Percentiles rank a stretch among this genome's conserved stretches.
These are phyloP conservation scores for Podosphaera xanthii DNA, from an alignment of 2,329 filamentous ascomycete species.

Conservation along the genomic window DNA sequence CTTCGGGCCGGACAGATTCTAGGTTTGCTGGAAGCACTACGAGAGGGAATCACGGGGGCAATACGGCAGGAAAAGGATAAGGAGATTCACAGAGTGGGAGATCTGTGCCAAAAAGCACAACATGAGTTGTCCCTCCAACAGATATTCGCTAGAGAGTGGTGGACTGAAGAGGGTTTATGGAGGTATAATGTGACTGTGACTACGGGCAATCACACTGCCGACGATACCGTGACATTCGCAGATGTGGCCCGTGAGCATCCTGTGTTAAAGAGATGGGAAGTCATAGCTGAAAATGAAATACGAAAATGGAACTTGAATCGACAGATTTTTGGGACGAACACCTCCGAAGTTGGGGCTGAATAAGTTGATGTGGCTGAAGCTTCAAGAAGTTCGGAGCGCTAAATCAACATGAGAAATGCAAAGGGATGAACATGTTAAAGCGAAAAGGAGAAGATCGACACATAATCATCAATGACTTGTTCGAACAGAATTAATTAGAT, in stretches of 20 bases:
- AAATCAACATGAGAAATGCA: no score
- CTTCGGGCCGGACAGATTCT: slow-evolving; percentile 49
- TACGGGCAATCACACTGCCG: slow-evolving; percentile 11
- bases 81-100: slow-evolving; percentile 11
- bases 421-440: no score
- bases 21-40: slow-evolving; percentile 54
- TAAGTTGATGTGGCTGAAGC: slow-evolving; percentile 2
- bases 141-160: slow-evolving; percentile 44
- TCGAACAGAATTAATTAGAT: no score
- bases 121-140: slow-evolving; percentile 35
- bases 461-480: no score
- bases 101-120: slow-evolving; percentile 26
- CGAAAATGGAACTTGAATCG: slow-evolving; percentile 19
- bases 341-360: not conserved
- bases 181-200: slow-evolving; percentile 30
- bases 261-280: slow-evolving; percentile 37
- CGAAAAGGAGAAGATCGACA: no score
- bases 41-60: slow-evolving; percentile 4
- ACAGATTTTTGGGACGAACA: slow-evolving; percentile 5
- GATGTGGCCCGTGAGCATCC: slow-evolving; percentile 48
- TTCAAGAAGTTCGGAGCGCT: not conserved
- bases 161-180: slow-evolving; percentile 50
- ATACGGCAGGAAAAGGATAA: not conserved
- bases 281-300: slow-evolving; percentile 21
- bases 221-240: slow-evolving; percentile 27